Percentiles rank a stretch among this genome's conserved stretches.
Evolutionary conservation across 768 basidiomycete species (phyloP).

Genomic region (Tylopilus sp.): DNA sequence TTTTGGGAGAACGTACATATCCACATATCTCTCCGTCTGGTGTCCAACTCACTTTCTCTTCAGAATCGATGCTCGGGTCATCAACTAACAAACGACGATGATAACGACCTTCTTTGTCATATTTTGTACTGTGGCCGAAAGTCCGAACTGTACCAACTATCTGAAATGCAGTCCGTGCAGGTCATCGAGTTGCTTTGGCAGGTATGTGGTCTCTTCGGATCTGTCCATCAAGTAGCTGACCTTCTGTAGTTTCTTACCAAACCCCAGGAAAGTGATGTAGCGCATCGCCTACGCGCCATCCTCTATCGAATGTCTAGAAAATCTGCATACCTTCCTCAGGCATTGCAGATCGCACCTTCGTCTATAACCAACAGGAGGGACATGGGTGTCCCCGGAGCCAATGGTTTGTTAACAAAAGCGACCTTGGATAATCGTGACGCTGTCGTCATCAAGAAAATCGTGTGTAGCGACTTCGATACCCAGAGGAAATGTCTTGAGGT

Average conservation of each 20-base stretch:
- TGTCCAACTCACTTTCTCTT: background rate
- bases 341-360: conserved; percentile 9
- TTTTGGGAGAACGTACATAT: conserved; percentile 14
- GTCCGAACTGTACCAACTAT: conserved; percentile 12
- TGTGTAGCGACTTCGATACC: background rate
- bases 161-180: background rate
- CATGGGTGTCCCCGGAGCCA: conserved; percentile 14
- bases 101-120: conserved; percentile 13
- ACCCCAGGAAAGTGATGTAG: background rate
- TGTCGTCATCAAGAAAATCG: conserved; percentile 28
- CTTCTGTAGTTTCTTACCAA: conserved; percentile 13
- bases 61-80: conserved; percentile 17
- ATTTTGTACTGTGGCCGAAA: conserved; percentile 20
- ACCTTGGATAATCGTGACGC: background rate
- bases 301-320: conserved; percentile 31
- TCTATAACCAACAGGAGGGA: background rate
- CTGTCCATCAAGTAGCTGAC: background rate
- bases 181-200: conserved; percentile 24
- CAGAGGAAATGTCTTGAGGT: conserved; percentile 14
- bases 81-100: conserved; percentile 13
- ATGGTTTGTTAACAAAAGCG: conserved; percentile 21
- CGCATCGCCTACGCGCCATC: conserved; percentile 14
- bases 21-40: background rate
- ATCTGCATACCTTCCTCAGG: conserved; percentile 20
- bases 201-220: conserved; percentile 9